A percentile compares a stretch with the other conserved stretches of the same genome.
Conservation (phyloP, 2,329 filamentous ascomycete species). For the Colletotrichum aenigma region DNA sequence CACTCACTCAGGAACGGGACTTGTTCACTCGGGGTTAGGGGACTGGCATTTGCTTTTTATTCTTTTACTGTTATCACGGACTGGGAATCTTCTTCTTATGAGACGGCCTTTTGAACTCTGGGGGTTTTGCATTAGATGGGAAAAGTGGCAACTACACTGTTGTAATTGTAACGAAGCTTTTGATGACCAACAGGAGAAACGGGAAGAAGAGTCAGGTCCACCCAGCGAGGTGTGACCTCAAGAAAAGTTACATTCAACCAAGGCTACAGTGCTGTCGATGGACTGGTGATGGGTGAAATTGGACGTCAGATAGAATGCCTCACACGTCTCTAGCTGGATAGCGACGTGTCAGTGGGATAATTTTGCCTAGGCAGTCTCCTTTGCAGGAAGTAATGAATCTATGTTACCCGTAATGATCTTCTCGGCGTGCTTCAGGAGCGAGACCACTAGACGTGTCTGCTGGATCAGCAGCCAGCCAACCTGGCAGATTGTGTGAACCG, state of each 20-base stretch:
- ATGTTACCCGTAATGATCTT: background rate
- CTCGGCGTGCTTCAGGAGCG: background rate
- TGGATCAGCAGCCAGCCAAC: background rate
- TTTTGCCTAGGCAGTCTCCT: background rate
- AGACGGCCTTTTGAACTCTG: background rate
- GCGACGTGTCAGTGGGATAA: background rate
- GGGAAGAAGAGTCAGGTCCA: background rate
- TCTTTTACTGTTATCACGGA: background rate
- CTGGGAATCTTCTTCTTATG: background rate
- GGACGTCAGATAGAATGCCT: background rate
- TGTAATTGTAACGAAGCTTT: constrained; percentile 23
- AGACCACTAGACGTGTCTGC: background rate
- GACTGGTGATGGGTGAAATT: background rate
- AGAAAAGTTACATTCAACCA: background rate
- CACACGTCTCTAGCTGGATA: background rate
- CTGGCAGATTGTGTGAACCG: background rate
- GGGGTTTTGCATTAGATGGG: constrained; percentile 16
- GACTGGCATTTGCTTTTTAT: background rate
- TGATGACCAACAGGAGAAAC: constrained; percentile 3
- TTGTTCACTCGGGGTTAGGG: background rate
- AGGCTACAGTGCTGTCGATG: background rate
- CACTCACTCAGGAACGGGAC: constrained; percentile 2
- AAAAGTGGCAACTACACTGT: constrained; percentile 22
- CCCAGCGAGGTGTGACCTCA: background rate
- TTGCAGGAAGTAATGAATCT: background rate